Base-by-base conservation (phyloP, 192 early-diverging fungal species). In the Bifiguratus adelaidae region DNA sequence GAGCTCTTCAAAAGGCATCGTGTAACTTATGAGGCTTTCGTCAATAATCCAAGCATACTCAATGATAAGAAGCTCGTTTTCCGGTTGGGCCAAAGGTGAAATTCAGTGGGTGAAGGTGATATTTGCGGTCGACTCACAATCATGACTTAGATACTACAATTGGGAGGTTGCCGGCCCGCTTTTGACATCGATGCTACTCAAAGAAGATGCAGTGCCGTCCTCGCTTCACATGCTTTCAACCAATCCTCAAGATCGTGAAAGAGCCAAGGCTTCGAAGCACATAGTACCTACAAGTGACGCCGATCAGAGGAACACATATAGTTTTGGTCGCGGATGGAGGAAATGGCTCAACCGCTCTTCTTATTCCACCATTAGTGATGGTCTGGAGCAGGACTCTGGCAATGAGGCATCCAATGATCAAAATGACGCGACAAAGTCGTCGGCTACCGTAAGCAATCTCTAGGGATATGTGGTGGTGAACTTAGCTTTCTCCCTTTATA, bases 121-220 rank as follows among this genome's bases (percentile, higher is more conserved):
- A 9, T 33, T 33, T n/a, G 32, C n/a, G 8, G 32, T n/a, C n/a
- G n/a, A 33, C 8, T n/a, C 32, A 33, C 32, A 9, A n/a, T n/a
- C 37, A 15, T 15, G 7, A 11, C 5, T 21, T 15, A 59, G 67
- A 8, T 89, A 85, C 52, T 80, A 76, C 42, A 63, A 70, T 41
- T 77, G 84, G 79, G 29, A 52, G 12, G 52, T 66, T 3, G 77
- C 81, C 8, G 73, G 64, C 8, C 83, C 86, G 16, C 58, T 81
- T 22, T 51, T 91, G 18, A 53, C 68, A 2, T 65, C 79, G 7
- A 55, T 74, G 7, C 50, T 78, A 4, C 67, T 76, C 15, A 68
- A 78, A 47, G 62, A 68, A 2, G 58, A 86, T 22, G 40, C 68
- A 8, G 72, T 65, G 3, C 51, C 61, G 0, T 30, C 42, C 7